Evolutionary conservation across 1,284 basidiomycete genomes (phyloP), one percentile per base, ranked within the genome.

Genomic region (Ceratobasidium sp.): DNA sequence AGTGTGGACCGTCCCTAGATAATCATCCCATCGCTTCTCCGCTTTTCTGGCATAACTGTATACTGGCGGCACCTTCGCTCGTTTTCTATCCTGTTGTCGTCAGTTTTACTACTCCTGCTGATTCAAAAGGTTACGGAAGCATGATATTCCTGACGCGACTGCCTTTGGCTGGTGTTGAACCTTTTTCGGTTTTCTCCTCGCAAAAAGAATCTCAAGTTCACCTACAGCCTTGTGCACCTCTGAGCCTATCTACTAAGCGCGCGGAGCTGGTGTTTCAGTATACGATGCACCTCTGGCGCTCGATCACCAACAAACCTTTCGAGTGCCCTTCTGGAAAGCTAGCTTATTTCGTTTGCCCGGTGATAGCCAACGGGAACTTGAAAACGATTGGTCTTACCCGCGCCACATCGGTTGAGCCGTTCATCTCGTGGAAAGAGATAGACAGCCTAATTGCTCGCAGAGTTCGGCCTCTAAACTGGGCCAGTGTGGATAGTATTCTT

Each of bases 381-480:
- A 51, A 68, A 76, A 33, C 46, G 60, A 42, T 44, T 73, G 28
- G 49, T 73, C 23, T 77, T 70, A 85, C 44, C 80, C 85, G 44
- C 83, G 55, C 84, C 1, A 83, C 86, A 40, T 53, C 66, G 12
- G 84, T 92, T n/a, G 82, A 81, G 28, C 85, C 88, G 15, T 82
- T 86, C 70, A 90, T 95, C 70, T 87, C 89, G 44, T 95, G 94
- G 94, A 86, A 90, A 58, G 83, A 86, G n/a, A 87, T 94, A 46
- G 83, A 85, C 28, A 82, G 87, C 23, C 91, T 89, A 4, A 90
- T 88, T 12, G 85, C 86, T 56, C 85, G 87, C 12, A 91, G 88
- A 86, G 87, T 88, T 49, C 85, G 86, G 12, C 87, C 89, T 3
- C 86, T 95, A 39, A 86, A 87, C 63, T 84, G 84, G 56, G 85